phyloP scores from a whole-genome alignment of 805 yeast genomes.

The Metschnikowia chrysomelidarum region DNA sequence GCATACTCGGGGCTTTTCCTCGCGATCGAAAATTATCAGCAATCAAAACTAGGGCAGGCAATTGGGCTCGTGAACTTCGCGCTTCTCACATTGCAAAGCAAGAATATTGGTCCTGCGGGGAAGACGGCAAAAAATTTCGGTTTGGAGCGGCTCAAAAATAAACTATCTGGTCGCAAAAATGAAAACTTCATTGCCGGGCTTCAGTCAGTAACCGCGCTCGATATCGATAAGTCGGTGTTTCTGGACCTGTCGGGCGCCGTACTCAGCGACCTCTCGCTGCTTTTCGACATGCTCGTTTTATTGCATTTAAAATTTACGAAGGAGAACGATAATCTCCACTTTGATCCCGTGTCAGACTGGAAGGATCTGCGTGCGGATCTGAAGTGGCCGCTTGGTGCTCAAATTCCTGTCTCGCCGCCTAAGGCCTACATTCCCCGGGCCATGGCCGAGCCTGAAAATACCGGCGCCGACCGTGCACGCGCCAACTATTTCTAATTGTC shows the following conservation, averaged over 20 bases:
- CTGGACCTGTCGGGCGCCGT: constrained; percentile 33
- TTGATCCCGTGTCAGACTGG: constrained; percentile 37
- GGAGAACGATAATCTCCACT: constrained; percentile 40
- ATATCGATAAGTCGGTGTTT: constrained; percentile 36
- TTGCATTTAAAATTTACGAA: constrained; percentile 42
- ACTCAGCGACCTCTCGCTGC: constrained; percentile 33
- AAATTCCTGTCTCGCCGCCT: constrained; percentile 33
- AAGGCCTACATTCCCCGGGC: constrained; percentile 25
- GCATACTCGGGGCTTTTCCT: constrained; percentile 47
- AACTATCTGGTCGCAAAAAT: constrained; percentile 29
- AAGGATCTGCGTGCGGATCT: constrained; percentile 35
- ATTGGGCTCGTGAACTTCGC: constrained; percentile 43
- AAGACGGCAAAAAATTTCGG: constrained; percentile 16
- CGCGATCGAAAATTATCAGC: constrained; percentile 45
- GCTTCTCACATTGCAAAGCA: constrained; percentile 36
- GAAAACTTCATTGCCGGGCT: constrained; percentile 31
- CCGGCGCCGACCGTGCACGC: too few species aligned
- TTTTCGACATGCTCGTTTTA: constrained; percentile 41
- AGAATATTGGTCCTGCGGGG: constrained; percentile 13
- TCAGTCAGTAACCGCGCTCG: constrained; percentile 33
- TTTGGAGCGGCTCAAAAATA: constrained; percentile 23
- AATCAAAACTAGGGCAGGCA: constrained; percentile 44
- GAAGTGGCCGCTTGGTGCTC: constrained; percentile 44
- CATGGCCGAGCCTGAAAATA: too few species aligned
- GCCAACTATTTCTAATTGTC: too few species aligned